These are phyloP conservation scores for Boletus patriciae DNA, from an alignment of 768 basidiomycete species.

Conservation along the genomic window DNA sequence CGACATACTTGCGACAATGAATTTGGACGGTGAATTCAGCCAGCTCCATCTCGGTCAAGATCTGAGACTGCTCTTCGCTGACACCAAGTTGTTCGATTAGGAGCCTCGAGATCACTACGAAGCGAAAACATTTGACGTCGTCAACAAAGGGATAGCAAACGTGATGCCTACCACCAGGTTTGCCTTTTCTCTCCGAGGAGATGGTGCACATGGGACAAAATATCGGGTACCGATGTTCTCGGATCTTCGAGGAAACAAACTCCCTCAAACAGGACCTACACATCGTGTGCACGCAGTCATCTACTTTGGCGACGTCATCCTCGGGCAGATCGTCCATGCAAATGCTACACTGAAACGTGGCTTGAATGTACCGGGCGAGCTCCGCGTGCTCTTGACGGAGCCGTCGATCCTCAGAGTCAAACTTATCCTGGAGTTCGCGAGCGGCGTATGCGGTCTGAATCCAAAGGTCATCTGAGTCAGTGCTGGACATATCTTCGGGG, in stretches of 20 bases:
- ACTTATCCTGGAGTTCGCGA: slow-evolving; percentile 35
- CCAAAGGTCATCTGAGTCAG: slow-evolving; percentile 7
- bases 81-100: slow-evolving; percentile 49
- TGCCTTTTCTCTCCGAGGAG: slow-evolving; percentile 22
- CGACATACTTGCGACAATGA: slow-evolving; percentile 50
- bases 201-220: slow-evolving; percentile 56
- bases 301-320: slow-evolving; percentile 43
- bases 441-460: slow-evolving; percentile 20
- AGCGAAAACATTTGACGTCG: background rate
- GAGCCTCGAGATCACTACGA: slow-evolving; percentile 39
- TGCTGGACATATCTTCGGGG: background rate
- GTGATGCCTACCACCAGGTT: slow-evolving; percentile 35
- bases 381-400: slow-evolving; percentile 37
- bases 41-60: slow-evolving; percentile 50
- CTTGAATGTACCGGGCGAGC: slow-evolving; percentile 32
- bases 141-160: background rate
- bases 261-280: slow-evolving; percentile 53
- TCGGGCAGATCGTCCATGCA: slow-evolving; percentile 52
- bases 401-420: slow-evolving; percentile 41
- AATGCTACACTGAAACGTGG: slow-evolving; percentile 52
- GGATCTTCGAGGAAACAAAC: slow-evolving; percentile 46
- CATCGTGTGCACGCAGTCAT: slow-evolving; percentile 49
- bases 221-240: slow-evolving; percentile 57
- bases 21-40: slow-evolving; percentile 42
- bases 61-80: slow-evolving; percentile 39